Evolutionary conservation across 345 rosid genomes (phyloP), one percentile per base, ranked within the genome.

Genomic region (Iberis pinnata): DNA sequence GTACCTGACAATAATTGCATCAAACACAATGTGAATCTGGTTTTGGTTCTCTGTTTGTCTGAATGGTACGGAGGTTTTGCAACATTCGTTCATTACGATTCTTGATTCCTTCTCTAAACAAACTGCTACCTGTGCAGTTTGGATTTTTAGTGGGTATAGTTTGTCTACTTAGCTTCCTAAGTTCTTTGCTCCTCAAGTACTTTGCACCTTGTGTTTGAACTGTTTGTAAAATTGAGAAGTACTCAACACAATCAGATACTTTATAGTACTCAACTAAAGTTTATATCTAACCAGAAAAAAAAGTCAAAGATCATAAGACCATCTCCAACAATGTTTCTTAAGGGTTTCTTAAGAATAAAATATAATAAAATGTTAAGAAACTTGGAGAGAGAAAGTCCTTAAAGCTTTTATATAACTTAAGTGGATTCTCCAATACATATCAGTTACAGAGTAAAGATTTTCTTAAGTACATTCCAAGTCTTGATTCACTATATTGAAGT

Each of bases 121-220:
- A 18, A 59, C 48, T 66, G 74, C 81, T 81, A 14, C 81, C 88
- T 12, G 56, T 35, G 41, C 33, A 58, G 24, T 65, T 50, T 32
- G 36, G 29, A 65, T 32, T 76, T 52, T 49, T 46, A 48, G 45
- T 53, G 46, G 48, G 16, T 20, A 40, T 45, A 57, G 69, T 19
- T 60, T 58, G 37, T 11, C 29, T 56, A 50, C 68, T 72, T 43
- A 58, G 63, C 51, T 46, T 72, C 60, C 66, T 80, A 8, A 37
- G 52, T 48, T 59, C 61, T 61, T 69, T 87, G 75, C 58, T 72
- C 52, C 77, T 75, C 79, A 81, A 66, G 61, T 80, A 83, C 57
- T 70, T 81, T 53, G 76, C 75, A 32, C 86, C 78, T 65, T 71
- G 81, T 18, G 81, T 82, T 72, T 76, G 79, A 70, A 84, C 98